These are phyloP conservation scores for Boletus reticuloceps DNA, from an alignment of 768 basidiomycete species.

Conservation along the genomic window DNA sequence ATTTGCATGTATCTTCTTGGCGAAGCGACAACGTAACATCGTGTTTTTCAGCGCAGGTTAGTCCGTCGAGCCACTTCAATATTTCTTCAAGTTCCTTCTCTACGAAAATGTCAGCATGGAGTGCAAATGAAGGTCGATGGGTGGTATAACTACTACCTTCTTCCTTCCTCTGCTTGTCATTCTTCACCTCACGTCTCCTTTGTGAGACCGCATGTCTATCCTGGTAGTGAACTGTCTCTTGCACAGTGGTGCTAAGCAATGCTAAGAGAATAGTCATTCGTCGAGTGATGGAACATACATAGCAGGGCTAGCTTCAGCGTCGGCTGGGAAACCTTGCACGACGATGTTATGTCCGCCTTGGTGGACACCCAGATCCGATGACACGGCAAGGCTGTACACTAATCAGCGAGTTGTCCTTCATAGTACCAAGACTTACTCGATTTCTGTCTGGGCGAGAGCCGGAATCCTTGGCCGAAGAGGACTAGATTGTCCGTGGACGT, in stretches of 20 bases:
- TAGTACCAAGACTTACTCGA: neutral
- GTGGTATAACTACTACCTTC: neutral
- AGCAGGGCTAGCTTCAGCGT: too few species aligned
- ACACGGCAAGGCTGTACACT: neutral
- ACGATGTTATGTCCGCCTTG: too few species aligned
- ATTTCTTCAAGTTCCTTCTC: neutral
- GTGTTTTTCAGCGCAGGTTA: conserved; percentile 3
- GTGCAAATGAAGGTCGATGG: neutral
- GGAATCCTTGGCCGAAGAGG: too few species aligned
- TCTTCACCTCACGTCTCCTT: neutral
- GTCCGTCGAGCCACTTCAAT: conserved; percentile 1
- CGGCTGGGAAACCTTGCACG: too few species aligned
- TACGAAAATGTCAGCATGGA: neutral
- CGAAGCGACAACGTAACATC: neutral
- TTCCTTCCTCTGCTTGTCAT: neutral
- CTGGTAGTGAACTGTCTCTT: too few species aligned
- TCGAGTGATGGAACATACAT: neutral
- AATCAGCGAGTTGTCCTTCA: neutral
- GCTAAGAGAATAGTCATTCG: neutral
- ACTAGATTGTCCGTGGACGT: neutral
- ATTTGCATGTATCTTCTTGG: neutral
- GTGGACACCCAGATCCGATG: neutral
- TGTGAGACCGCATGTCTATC: neutral
- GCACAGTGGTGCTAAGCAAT: neutral
- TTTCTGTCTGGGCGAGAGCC: neutral